A percentile compares a stretch with the other conserved stretches of the same genome.
phyloP scores from a whole-genome alignment of 805 yeast species.

The Myxozyma melibiosi region DNA sequence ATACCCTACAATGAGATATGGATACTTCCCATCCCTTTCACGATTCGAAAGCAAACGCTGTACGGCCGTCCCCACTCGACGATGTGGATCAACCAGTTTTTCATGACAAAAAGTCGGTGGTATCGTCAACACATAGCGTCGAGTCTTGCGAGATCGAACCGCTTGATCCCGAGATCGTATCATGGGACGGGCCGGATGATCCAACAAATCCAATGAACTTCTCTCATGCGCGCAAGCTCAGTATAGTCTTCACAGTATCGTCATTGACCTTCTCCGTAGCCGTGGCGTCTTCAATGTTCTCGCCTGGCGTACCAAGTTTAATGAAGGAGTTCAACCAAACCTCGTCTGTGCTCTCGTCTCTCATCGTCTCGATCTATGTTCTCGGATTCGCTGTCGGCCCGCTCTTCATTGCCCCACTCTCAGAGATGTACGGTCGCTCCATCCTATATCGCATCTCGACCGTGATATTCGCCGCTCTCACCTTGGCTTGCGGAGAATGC shows the following conservation, averaged over 20 bases:
- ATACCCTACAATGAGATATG: too few relatives aligned
- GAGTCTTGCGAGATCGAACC: neutral
- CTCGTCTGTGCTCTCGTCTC: constrained; percentile 44
- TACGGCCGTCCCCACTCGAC: too few relatives aligned
- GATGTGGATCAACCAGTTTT: too few relatives aligned
- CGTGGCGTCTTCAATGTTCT: constrained; percentile 62
- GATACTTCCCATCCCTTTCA: too few relatives aligned
- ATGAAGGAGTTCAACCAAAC: constrained; percentile 49
- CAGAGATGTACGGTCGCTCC: constrained; percentile 65
- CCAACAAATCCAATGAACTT: constrained; percentile 38
- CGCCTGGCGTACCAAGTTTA: constrained; percentile 60
- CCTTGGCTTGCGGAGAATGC: constrained; percentile 64
- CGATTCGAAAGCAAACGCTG: too few relatives aligned
- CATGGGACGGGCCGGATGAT: constrained; percentile 45
- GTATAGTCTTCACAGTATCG: constrained; percentile 5
- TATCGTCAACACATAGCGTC: too few relatives aligned
- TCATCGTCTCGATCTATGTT: constrained; percentile 61
- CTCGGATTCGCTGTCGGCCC: constrained; percentile 74
- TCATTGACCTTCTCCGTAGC: constrained; percentile 42
- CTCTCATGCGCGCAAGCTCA: neutral
- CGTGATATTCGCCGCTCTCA: constrained; percentile 53
- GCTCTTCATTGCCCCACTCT: constrained; percentile 62
- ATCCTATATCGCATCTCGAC: constrained; percentile 55
- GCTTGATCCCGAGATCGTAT: constrained; percentile 30
- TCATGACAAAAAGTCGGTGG: too few relatives aligned